phyloP scores from a whole-genome alignment of 305 asterid species.

The Fraxinus greggii region DNA sequence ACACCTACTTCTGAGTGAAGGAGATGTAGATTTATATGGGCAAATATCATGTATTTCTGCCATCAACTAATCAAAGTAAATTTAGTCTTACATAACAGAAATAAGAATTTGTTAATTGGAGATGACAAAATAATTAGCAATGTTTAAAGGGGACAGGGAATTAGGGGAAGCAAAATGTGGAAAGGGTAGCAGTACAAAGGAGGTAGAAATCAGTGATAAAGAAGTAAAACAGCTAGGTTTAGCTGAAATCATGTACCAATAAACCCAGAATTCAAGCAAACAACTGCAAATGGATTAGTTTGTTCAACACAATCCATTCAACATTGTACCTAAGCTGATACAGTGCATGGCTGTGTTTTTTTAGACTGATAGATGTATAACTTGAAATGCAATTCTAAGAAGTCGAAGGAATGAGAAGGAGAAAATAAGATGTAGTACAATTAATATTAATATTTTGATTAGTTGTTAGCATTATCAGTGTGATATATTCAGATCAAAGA shows the following conservation, averaged over 20 bases:
- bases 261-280: background rate
- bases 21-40: background rate
- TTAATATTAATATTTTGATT: background rate
- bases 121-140: background rate
- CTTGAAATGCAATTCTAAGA: background rate
- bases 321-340: background rate
- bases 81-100: background rate
- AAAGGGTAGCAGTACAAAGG: background rate
- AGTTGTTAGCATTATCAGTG: background rate
- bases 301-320: background rate
- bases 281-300: background rate
- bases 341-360: background rate
- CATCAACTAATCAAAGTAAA: background rate
- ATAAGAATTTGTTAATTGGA: background rate
- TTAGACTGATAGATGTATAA: background rate
- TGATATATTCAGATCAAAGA: background rate
- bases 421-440: background rate
- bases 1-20: background rate
- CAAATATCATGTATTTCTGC: background rate
- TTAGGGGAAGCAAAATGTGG: background rate
- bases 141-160: background rate
- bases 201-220: background rate
- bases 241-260: background rate
- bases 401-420: background rate
- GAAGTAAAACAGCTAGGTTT: background rate